A percentile compares a stretch with the other conserved stretches of the same genome.
phyloP scores from a whole-genome alignment of 2,329 filamentous ascomycete genomes.

The Periconia macrospinosa region DNA sequence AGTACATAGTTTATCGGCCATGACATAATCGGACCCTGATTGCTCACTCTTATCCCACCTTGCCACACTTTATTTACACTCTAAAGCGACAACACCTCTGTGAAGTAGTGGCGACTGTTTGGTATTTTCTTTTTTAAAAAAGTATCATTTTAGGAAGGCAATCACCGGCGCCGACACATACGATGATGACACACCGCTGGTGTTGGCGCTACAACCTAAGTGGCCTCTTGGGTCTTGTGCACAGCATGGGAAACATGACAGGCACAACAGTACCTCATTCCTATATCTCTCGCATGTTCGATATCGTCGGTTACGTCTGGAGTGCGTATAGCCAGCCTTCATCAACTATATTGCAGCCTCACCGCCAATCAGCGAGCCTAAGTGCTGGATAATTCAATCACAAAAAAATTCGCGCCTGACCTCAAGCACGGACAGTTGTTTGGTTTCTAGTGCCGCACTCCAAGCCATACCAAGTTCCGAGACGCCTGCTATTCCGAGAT shows the following conservation, averaged over 20 bases:
- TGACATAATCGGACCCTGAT: too few relatives aligned
- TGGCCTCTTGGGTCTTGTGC: not conserved
- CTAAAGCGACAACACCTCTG: too few relatives aligned
- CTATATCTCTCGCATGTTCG: not conserved
- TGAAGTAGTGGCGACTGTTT: too few relatives aligned
- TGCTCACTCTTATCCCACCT: too few relatives aligned
- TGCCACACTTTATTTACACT: too few relatives aligned
- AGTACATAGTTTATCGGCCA: too few relatives aligned
- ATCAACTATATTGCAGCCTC: not conserved
- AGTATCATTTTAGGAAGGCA: too few relatives aligned
- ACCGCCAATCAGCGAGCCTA: not conserved
- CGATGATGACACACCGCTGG: not conserved
- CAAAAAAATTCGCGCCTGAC: not conserved
- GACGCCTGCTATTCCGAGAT: not conserved
- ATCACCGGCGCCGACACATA: not conserved
- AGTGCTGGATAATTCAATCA: not conserved
- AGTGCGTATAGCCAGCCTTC: too few relatives aligned
- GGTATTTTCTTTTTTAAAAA: too few relatives aligned
- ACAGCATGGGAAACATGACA: not conserved
- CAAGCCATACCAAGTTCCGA: not conserved
- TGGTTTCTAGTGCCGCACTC: not conserved
- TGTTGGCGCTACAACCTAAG: not conserved
- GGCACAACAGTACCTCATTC: not conserved
- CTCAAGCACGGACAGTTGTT: not conserved
- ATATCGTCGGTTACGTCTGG: not conserved